Evolutionary conservation across 2,329 filamentous ascomycete genomes (phyloP).

Genomic region (Drechslera avenae): DNA sequence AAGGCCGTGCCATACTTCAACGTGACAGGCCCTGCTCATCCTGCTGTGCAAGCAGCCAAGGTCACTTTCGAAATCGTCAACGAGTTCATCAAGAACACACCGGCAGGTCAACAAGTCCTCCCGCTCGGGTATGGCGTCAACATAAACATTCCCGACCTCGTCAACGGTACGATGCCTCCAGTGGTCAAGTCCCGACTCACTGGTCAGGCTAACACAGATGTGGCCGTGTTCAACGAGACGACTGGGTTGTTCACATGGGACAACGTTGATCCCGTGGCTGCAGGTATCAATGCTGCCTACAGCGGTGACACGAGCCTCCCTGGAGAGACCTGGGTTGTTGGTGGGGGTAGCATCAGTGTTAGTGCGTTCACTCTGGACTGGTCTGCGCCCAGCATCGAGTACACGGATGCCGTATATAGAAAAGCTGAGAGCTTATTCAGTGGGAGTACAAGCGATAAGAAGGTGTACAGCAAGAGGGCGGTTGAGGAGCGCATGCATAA

Average conservation of each 20-base stretch:
- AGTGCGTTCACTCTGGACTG: constrained; percentile 59
- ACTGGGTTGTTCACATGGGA: constrained; percentile 56
- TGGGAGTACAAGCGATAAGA: constrained; percentile 6
- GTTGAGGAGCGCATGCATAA: constrained; percentile 25
- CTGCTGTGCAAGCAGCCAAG: constrained; percentile 53
- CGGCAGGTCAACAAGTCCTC: constrained; percentile 42
- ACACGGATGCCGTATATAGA: constrained; percentile 28
- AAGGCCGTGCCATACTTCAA: constrained; percentile 51
- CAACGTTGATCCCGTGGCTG: constrained; percentile 54
- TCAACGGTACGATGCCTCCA: constrained; percentile 50
- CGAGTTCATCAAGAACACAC: constrained; percentile 50
- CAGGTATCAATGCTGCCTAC: constrained; percentile 57
- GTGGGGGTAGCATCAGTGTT: constrained; percentile 51
- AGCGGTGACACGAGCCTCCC: constrained; percentile 59
- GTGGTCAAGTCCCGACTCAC: constrained; percentile 57
- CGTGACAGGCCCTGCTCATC: constrained; percentile 50
- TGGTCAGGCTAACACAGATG: constrained; percentile 56
- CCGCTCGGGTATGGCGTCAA: constrained; percentile 59
- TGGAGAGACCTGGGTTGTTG: constrained; percentile 57
- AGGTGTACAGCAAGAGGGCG: constrained; percentile 27
- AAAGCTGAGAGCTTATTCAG: constrained; percentile 22
- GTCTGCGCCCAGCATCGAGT: constrained; percentile 50
- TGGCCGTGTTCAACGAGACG: constrained; percentile 52
- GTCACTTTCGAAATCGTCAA: constrained; percentile 54
- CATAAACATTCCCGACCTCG: constrained; percentile 57